Base-by-base conservation (phyloP, 2,329 filamentous ascomycete genomes). In the Sarocladiaceae sp. region DNA sequence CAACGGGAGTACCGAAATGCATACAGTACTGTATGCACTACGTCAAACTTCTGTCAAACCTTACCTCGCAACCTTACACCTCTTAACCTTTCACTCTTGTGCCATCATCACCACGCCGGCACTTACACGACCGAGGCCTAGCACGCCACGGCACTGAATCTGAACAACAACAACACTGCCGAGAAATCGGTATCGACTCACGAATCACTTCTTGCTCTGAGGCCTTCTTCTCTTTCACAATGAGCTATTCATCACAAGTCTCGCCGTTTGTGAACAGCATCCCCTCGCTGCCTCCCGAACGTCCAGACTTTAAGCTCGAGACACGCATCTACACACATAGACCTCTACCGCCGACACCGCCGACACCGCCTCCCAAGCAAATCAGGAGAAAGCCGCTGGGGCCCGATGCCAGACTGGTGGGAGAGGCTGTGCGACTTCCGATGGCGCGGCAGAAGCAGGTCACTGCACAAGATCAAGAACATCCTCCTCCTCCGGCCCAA, bases 301-400 rank as follows among this genome's bases (percentile, higher is more conserved):
- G 15, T 19, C 37, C n/a, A 5, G 37, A 41, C n/a, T 41, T 29
- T 16, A 24, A 27, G 5, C 24, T 29, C 23, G 23, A 41, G 37
- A 29, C 37, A 15, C 10, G 19, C 15, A 21, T 44, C 1, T 56
- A 56, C 31, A 45, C 52, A 10, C 45, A 48, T 32, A 52, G 47
- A 24, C 47, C 54, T 10, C 47, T 55, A 4, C 54, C 54, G 3
- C 49, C 48, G 10, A 21, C 24, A 13, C 34, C 39, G 23, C 11
- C 26, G 13, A 29, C 39, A 20, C 6, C 4, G n/a, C 26, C 18
- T 5, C 16, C n/a, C 12, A 15, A 41, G 23, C n/a, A 16, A 3
- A 18, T 43, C 40, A 33, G 13, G 27, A 43, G 40, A 12, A 43
- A 43, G 27, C 40, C 40, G 3, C 10, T 32, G 26, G 6, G 16